These are phyloP conservation scores for Castanospermum australe DNA, from an alignment of 306 rosid species.

Conservation along the genomic window DNA sequence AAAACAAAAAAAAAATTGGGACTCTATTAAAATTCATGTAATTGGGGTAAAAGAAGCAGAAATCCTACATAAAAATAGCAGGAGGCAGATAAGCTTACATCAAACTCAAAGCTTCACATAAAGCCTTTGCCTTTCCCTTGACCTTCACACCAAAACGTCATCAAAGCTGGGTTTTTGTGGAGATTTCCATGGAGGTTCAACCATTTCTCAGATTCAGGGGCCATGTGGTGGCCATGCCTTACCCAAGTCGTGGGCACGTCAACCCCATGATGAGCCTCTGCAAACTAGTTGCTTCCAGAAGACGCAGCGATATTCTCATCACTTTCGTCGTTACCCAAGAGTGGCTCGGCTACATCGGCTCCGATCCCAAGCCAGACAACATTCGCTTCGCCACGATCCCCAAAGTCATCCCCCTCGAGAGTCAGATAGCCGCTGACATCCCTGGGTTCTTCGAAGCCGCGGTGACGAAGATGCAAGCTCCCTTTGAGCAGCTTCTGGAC, in stretches of 20 bases:
- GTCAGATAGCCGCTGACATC: conserved; percentile 23
- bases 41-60: no score
- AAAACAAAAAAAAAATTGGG: no score
- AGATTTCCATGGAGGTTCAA: neutral
- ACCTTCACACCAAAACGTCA: neutral
- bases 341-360: conserved; percentile 36
- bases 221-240: conserved; percentile 53
- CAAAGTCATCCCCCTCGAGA: conserved; percentile 32
- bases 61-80: no score
- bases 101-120: no score
- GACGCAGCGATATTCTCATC: conserved; percentile 5
- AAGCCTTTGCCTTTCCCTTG: no score
- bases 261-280: conserved; percentile 49
- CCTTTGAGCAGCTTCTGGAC: conserved; percentile 35
- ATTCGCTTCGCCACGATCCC: conserved; percentile 34
- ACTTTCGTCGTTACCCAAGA: conserved; percentile 45
- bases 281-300: conserved; percentile 31
- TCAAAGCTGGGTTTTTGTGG: no score
- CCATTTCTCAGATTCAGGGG: neutral
- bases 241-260: conserved; percentile 48
- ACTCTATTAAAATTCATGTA: no score
- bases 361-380: conserved; percentile 33
- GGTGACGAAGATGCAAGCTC: conserved; percentile 34
- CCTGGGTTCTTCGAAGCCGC: conserved; percentile 22
- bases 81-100: no score